Base-by-base conservation (phyloP, 176 grass and related monocot species). In the Secale cereale region DNA sequence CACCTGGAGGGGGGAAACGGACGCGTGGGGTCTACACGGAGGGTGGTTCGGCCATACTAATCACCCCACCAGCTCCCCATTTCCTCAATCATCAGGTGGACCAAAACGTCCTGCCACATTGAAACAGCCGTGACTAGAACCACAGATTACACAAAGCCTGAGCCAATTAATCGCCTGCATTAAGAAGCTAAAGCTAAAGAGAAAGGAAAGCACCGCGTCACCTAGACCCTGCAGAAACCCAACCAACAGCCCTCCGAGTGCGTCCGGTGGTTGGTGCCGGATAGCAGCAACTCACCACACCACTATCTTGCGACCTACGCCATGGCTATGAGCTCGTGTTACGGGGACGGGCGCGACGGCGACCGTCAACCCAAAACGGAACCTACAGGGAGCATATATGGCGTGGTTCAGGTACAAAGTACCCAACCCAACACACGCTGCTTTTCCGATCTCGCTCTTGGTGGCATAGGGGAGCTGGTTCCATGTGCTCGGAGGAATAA, bases 251-350 rank as follows among this genome's bases (percentile, higher is more conserved):
- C 16, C 48, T 52, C 48, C 48, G 2, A 57, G 19, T 57, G 70
- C 65, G 86, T 66, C 85, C 85, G 85, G 69, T 68, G 81, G 85
- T 84, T 81, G 85, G 61, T 83, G 68, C 45, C 2, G 36, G 85
- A 91, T 69, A 83, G 89, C 81, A 28, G 80, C 84, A 7, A 87
- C 85, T 84, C 89, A 91, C 89, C 89, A 41, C 50, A 81, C 85
- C 39, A 48, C 50, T 84, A 12, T 54, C 81, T 83, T 87, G 76
- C 46, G 69, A 70, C 69, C 85, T 83, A 91, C 81, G 89, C 81
- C 76, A 77, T 41, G 32, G 26, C 48, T 9, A 19, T 16, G 35
- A 28, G 61, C 46, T 50, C 43, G 71, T 30, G 71, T 23, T 70
- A 29, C 71, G 31, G 75, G 57, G 87, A 70, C 85, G 11, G 81